phyloP scores from a whole-genome alignment of 108 stramenopile genomes.

The Nannochloropsis salina region DNA sequence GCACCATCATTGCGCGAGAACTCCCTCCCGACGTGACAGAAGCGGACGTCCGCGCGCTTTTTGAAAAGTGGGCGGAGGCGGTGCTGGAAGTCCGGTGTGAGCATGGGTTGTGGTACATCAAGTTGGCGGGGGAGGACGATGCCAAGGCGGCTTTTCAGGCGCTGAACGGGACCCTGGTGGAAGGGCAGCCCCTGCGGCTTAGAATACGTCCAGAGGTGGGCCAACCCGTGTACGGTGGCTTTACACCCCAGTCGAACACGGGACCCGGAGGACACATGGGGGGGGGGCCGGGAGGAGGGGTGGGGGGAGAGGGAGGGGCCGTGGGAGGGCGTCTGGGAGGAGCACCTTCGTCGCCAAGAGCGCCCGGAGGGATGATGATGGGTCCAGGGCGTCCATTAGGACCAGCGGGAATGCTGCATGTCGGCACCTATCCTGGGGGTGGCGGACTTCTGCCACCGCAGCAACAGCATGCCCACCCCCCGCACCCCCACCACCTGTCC shows the following conservation, averaged over 20 bases:
- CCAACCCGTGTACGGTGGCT: neutral
- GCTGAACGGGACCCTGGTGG: neutral
- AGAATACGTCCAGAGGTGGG: constrained; percentile 12
- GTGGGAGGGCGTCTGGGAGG: neutral
- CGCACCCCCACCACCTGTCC: neutral
- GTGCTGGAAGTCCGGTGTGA: neutral
- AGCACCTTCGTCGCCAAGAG: neutral
- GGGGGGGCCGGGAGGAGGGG: neutral
- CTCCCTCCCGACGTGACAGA: neutral
- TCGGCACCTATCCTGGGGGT: neutral
- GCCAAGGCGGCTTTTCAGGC: neutral
- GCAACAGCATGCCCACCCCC: neutral
- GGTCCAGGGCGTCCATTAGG: too few relatives aligned
- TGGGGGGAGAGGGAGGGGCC: neutral
- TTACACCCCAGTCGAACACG: neutral
- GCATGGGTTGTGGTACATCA: constrained; percentile 10
- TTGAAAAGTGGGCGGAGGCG: neutral
- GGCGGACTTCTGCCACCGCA: neutral
- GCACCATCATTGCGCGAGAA: neutral
- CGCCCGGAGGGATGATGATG: neutral
- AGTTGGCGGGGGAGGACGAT: neutral
- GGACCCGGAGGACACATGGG: neutral
- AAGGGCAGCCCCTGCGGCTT: neutral
- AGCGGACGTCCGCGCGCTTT: neutral
- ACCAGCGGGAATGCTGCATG: too few relatives aligned